These are phyloP conservation scores for Streptanthus diversifolius DNA, from an alignment of 345 rosid genomes.

Conservation along the genomic window DNA sequence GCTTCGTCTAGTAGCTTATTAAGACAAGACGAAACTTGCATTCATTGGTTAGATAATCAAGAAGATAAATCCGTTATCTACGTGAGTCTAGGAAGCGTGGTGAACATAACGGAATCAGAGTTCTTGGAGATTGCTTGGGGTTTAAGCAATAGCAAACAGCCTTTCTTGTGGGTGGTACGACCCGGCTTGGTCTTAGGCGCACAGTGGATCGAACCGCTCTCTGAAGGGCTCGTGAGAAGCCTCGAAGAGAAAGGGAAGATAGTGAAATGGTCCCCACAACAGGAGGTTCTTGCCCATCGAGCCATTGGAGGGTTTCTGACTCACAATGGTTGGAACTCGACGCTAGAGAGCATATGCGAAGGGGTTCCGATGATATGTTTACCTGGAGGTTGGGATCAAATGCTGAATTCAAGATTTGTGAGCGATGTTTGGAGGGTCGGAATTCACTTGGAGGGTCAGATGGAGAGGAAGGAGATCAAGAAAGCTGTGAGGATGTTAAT, in stretches of 20 bases:
- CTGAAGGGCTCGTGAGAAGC: slow-evolving; percentile 26
- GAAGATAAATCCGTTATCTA: slow-evolving; percentile 42
- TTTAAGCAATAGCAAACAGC: slow-evolving; percentile 37
- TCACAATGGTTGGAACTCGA: slow-evolving; percentile 36
- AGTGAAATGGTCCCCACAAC: slow-evolving; percentile 36
- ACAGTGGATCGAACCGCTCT: background rate
- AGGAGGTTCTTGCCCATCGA: slow-evolving; percentile 28
- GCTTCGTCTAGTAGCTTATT: slow-evolving; percentile 35
- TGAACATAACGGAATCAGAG: slow-evolving; percentile 32
- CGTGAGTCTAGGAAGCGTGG: slow-evolving; percentile 52
- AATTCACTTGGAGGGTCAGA: slow-evolving; percentile 21
- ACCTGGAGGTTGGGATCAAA: slow-evolving; percentile 33
- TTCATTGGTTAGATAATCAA: slow-evolving; percentile 50
- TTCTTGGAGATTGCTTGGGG: slow-evolving; percentile 49
- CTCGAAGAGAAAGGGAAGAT: slow-evolving; percentile 39
- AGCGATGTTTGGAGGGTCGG: slow-evolving; percentile 29
- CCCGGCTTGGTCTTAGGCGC: slow-evolving; percentile 14
- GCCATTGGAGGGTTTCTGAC: slow-evolving; percentile 32
- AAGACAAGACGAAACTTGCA: slow-evolving; percentile 39
- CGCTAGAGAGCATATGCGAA: slow-evolving; percentile 35
- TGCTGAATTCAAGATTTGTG: slow-evolving; percentile 31
- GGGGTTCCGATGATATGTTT: slow-evolving; percentile 36
- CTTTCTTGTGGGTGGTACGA: slow-evolving; percentile 55
- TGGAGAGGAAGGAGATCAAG: slow-evolving; percentile 28
- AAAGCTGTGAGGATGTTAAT: slow-evolving; percentile 22